Evolutionary conservation across 1,284 basidiomycete genomes (phyloP).

Genomic region (Trichosporon coremiiforme): DNA sequence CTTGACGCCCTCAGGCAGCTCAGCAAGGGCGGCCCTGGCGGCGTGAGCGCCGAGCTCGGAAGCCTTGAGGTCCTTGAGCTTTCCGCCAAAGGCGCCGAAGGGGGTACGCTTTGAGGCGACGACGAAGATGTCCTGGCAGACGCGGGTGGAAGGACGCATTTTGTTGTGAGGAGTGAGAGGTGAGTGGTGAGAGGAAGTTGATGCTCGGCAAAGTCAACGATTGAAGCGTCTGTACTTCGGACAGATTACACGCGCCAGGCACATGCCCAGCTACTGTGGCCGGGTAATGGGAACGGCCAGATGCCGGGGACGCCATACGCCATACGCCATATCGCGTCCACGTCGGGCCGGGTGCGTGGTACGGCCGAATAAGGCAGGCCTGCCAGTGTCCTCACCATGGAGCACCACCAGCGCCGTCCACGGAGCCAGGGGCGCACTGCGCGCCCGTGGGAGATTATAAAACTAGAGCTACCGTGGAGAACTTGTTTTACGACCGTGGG

Average conservation of each 20-base stretch:
- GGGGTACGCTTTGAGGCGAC: constrained; percentile 59
- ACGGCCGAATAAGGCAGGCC: too few relatives aligned
- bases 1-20: constrained; percentile 56
- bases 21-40: constrained; percentile 60
- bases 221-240: not conserved
- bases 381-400: too few relatives aligned
- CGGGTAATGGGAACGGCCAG: not conserved
- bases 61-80: constrained; percentile 57
- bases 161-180: not conserved
- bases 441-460: too few relatives aligned
- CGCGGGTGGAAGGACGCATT: constrained; percentile 25
- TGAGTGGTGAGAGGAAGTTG: constrained; percentile 8
- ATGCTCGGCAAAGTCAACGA: constrained; percentile 4
- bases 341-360: too few relatives aligned
- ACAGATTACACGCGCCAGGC: not conserved
- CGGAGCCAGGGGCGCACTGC: too few relatives aligned
- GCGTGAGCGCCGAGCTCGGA: constrained; percentile 60
- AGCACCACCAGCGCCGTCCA: too few relatives aligned
- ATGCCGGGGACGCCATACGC: too few relatives aligned
- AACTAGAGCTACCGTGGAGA: too few relatives aligned
- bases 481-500: too few relatives aligned
- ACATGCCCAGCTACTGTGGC: not conserved
- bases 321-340: too few relatives aligned
- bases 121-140: constrained; percentile 46
- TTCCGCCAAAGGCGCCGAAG: constrained; percentile 62